These are phyloP conservation scores for Cymbopogon flexuosus DNA, from an alignment of 202 grass and related monocot species.

Conservation along the genomic window DNA sequence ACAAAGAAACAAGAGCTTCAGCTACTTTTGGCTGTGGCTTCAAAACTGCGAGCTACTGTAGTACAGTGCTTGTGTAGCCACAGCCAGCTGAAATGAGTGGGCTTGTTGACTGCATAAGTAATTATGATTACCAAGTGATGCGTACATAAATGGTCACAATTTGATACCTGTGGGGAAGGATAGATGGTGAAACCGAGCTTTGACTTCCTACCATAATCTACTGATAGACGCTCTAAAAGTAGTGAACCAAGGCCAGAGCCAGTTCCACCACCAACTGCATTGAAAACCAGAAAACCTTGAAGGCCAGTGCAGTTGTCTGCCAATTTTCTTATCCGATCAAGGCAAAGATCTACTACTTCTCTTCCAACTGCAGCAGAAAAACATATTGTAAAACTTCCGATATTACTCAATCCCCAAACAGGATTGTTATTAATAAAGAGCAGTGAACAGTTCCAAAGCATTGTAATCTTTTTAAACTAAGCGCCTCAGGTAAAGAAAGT, in stretches of 20 bases:
- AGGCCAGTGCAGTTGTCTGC: constrained; percentile 79
- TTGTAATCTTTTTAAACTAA: background rate
- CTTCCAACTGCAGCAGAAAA: constrained; percentile 53
- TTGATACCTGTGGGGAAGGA: constrained; percentile 66
- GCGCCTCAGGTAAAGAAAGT: background rate
- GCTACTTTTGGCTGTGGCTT: background rate
- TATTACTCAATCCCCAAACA: background rate
- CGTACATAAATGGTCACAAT: background rate
- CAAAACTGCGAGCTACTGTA: background rate
- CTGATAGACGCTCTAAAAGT: constrained; percentile 67
- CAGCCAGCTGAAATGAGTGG: background rate
- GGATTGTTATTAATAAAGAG: background rate
- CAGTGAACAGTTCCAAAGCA: background rate
- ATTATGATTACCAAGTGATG: background rate
- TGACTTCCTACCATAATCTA: constrained; percentile 78
- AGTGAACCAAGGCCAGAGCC: constrained; percentile 82
- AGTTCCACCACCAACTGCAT: constrained; percentile 74
- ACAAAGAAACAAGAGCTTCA: background rate
- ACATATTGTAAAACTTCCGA: background rate
- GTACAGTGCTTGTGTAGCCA: background rate
- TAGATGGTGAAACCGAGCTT: constrained; percentile 91
- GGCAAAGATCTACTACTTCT: constrained; percentile 67
- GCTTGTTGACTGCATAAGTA: background rate
- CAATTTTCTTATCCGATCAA: constrained; percentile 75
- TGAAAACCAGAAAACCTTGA: constrained; percentile 83